These are phyloP conservation scores for Acanthamoeba sp. DNA, from an alignment of 208 protist species.

Conservation along the genomic window DNA sequence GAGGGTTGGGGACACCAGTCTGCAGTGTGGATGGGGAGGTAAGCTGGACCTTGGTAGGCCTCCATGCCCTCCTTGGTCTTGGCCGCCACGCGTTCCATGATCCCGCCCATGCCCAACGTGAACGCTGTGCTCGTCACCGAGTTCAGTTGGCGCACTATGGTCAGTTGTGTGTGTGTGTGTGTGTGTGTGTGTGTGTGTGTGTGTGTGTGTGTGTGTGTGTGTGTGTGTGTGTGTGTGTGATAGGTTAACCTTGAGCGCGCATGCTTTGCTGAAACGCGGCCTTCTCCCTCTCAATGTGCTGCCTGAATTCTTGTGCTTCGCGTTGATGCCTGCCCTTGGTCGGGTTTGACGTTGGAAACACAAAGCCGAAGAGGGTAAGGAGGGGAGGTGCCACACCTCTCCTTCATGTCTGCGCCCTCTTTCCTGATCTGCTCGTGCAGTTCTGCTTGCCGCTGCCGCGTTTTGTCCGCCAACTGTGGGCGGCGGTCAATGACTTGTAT, in stretches of 20 bases:
- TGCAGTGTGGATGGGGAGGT: background rate
- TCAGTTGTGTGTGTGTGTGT: background rate
- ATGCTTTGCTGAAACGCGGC: conserved; percentile 22
- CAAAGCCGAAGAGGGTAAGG: no score
- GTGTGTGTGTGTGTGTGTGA: no score
- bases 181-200: background rate
- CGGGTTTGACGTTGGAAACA: no score
- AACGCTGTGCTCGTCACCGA: background rate
- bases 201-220: no score
- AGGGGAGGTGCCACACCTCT: background rate
- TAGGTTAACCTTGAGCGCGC: background rate
- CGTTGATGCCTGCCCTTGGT: conserved; percentile 9
- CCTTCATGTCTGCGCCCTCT: conserved; percentile 24
- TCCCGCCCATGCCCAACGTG: background rate
- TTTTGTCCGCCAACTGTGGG: background rate
- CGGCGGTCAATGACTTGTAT: no score
- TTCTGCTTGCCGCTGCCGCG: background rate
- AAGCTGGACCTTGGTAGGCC: background rate
- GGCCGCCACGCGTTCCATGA: background rate
- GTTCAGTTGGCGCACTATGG: background rate
- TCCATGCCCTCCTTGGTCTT: conserved; percentile 43
- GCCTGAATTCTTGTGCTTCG: conserved; percentile 1
- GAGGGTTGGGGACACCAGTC: background rate
- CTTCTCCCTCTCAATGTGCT: conserved; percentile 9
- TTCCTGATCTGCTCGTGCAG: background rate